Conservation (phyloP, 192 early-diverging fungal species). For the Backusella tarrabulga region DNA sequence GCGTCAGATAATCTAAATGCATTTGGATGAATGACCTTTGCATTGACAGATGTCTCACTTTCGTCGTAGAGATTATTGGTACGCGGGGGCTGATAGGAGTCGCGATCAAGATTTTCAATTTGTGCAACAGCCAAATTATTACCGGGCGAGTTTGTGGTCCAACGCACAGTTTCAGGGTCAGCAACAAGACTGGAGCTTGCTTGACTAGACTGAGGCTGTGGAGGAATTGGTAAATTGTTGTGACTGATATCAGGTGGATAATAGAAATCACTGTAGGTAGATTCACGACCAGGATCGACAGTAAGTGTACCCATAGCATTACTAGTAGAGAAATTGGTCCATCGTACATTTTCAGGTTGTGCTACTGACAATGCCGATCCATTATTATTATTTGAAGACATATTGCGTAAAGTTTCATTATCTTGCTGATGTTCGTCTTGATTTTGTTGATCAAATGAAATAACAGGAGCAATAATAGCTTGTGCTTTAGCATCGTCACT, state of each 20-base stretch:
- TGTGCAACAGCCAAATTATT: not conserved
- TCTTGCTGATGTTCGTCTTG: not conserved
- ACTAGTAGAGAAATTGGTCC: constrained; percentile 4
- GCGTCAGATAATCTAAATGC: constrained; percentile 11
- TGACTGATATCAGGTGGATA: not conserved
- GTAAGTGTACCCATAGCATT: not conserved
- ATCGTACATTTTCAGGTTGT: constrained; percentile 5
- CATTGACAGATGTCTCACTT: not conserved
- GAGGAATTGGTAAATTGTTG: not conserved
- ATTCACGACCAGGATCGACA: not conserved
- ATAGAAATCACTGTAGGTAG: constrained; percentile 5
- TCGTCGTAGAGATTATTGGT: not conserved
- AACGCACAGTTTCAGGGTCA: constrained; percentile 17
- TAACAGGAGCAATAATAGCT: not conserved
- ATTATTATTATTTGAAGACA: not conserved
- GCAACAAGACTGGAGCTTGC: constrained; percentile 2
- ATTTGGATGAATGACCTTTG: constrained; percentile 6
- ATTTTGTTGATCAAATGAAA: not conserved
- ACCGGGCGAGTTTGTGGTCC: not conserved
- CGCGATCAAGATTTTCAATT: not conserved
- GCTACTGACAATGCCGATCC: not conserved
- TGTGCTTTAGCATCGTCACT: not conserved
- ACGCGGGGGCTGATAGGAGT: not conserved
- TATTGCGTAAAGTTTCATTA: not conserved
- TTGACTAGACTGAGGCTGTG: not conserved